These are phyloP conservation scores for Anthoceros angustus DNA, from an alignment of 225 moss, liverwort and hornwort genomes.

Conservation along the genomic window DNA sequence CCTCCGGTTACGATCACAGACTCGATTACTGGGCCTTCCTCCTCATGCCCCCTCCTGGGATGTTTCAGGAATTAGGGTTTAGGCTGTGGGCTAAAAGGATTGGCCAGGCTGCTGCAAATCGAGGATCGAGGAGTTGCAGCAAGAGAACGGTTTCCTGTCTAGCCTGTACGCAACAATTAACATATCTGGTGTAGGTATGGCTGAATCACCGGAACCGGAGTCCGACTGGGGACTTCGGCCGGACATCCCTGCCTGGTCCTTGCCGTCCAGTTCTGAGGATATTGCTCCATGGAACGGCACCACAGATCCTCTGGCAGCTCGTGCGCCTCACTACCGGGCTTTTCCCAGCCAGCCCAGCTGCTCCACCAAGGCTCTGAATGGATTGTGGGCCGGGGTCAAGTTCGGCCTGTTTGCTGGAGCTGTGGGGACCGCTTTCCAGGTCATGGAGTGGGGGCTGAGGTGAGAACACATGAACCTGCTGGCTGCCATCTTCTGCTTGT, in stretches of 20 bases:
- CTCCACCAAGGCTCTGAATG: not conserved
- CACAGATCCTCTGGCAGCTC: not conserved
- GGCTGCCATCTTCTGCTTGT: not conserved
- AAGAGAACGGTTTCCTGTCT: too few species aligned
- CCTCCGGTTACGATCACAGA: too few species aligned
- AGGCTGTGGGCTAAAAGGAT: too few species aligned
- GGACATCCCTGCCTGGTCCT: not conserved
- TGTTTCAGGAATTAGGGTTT: too few species aligned
- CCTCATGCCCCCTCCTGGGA: too few species aligned
- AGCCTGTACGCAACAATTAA: too few species aligned
- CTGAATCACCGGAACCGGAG: not conserved
- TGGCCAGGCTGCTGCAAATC: too few species aligned
- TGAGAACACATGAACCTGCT: not conserved
- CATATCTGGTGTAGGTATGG: not conserved
- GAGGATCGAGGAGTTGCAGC: too few species aligned
- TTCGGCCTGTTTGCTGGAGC: not conserved
- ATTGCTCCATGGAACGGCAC: not conserved
- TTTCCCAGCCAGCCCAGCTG: not conserved
- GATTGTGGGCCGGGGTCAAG: not conserved
- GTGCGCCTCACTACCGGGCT: not conserved
- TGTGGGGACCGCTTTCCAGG: constrained; percentile 1
- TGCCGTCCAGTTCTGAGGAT: not conserved
- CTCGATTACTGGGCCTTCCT: too few species aligned
- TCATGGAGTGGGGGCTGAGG: not conserved
- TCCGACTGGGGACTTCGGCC: not conserved